These are phyloP conservation scores for Rhizophagus sp. DNA, from an alignment of 192 early-diverging fungal species.

Conservation along the genomic window DNA sequence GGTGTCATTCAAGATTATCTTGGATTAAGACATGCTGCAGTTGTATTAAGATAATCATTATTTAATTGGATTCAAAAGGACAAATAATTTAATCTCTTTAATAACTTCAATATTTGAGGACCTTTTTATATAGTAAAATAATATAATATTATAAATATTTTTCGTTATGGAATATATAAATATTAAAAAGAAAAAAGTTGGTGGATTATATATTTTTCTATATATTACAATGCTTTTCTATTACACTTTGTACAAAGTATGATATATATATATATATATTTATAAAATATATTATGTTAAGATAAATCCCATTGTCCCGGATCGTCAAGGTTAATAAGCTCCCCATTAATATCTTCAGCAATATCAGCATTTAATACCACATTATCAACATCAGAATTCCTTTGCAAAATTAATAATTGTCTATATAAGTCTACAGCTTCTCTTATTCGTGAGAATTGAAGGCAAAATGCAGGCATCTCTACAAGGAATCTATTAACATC, in stretches of 20 bases:
- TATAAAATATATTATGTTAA: not conserved
- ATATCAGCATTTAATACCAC: not conserved
- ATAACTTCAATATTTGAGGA: not conserved
- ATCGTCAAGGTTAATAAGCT: not conserved
- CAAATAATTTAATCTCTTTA: not conserved
- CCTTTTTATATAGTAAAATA: not conserved
- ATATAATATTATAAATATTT: not conserved
- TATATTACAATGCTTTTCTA: constrained; percentile 22
- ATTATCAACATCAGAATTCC: not conserved
- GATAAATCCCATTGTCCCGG: constrained; percentile 21
- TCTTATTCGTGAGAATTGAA: constrained; percentile 34
- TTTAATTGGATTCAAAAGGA: not conserved
- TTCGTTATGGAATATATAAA: not conserved
- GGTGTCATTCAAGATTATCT: constrained; percentile 80
- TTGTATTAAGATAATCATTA: constrained; percentile 51
- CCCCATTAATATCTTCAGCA: not conserved
- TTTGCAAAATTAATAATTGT: constrained; percentile 7
- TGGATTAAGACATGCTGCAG: constrained; percentile 75
- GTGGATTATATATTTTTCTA: not conserved
- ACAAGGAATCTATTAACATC: constrained; percentile 30
- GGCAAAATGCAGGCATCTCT: constrained; percentile 37
- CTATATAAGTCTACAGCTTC: constrained; percentile 32
- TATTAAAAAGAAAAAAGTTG: not conserved
- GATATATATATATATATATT: not conserved
- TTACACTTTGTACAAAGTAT: constrained; percentile 18